Evolutionary conservation across 1,284 basidiomycete genomes (phyloP), one percentile per base, ranked within the genome.

Genomic region (Gomphus bonarii): DNA sequence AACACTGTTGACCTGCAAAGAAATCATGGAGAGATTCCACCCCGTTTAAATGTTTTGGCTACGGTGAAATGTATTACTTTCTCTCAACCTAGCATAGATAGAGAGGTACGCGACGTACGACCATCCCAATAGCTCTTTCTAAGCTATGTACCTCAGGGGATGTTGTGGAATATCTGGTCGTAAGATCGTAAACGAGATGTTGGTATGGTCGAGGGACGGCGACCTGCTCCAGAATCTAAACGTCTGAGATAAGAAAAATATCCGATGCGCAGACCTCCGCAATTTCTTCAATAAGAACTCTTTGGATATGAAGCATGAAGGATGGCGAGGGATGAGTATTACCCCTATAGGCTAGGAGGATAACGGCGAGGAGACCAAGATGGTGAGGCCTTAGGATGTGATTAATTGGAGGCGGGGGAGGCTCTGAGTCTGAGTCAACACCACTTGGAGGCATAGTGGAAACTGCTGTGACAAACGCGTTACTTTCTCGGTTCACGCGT

Each of bases 281-380:
- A 4, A 82, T 72, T 67, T 87, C 82, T 59, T 75, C 74, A 54
- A 88, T 69, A 30, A 89, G 71, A 57, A 83, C 68, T 28, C 82
- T 78, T 62, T 82, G 78, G 11, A 87, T 64, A 62, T 83, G 78
- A 25, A 88, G 70, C n/a, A 79, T 65, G 64, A 85, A 88, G 16
- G 20, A 43, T 4, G 68, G 62, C n/a, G 75, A 65, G 0, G 84
- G 78, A 16, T 86, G 71, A 18, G 72, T 72, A 57, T 72, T 74
- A 75, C 73, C 58, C 82, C 79, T 62, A 79, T 80, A 85, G 1
- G 77, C 69, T 11, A 83, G 70, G 58, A 80, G 70, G 40, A 88
- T 72, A 38, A 88, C 70, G 42, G 77, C 76, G 31, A 89, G 70
- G 14, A 89, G 69, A 51, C 76, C 76, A 47, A 91, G 71, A 65